Base-by-base conservation (phyloP, 441 rosid genomes). In the Sinapis alba region DNA sequence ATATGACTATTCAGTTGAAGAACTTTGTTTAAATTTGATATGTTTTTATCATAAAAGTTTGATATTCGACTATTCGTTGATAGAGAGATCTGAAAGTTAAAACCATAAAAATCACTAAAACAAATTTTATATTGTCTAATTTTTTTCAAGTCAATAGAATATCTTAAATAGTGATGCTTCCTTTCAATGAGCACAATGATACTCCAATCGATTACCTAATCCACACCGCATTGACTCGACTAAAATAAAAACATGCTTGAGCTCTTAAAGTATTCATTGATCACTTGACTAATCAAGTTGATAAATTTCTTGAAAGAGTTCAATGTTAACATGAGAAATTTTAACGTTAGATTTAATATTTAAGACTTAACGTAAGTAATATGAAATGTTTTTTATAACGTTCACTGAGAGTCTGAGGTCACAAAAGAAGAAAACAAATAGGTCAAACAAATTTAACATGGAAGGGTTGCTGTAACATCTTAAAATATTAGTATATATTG, bases 301-400 rank as follows among this genome's bases (percentile, higher is more conserved):
- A 30, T 74, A 36, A 41, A 45, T 21, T 27, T 54, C 34, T 7
- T 27, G 32, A 54, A 54, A 69, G 47, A 26, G 21, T 54, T 41
- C 38, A 69, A 62, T 65, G 27, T 32, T 61, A 50, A 75, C 38
- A 32, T 43, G 12, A 74, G 30, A 68, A 45, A n/a, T 2, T 45
- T 3, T 15, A 45, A 45, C 3, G 53, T 19, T 53, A 19, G 13
- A 50, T 50, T 50, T 18, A 43, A n/a, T 43, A n/a, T 13, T n/a
- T 53, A 19, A 53, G 1, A 20, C 13, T 9, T 63, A 27, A 56
- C 24, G 53, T 69, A 21, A 21, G 16, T 70, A 11, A 58, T 45
- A 58, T 64, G 80, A 71, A 45, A 70, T 32, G 62, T 65, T 45
- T 77, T 62, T 57, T 77, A 66, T 76, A 70, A 70, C 75, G 71